Conservation (phyloP, 148 eudicot species). For the Silene uniflora region DNA sequence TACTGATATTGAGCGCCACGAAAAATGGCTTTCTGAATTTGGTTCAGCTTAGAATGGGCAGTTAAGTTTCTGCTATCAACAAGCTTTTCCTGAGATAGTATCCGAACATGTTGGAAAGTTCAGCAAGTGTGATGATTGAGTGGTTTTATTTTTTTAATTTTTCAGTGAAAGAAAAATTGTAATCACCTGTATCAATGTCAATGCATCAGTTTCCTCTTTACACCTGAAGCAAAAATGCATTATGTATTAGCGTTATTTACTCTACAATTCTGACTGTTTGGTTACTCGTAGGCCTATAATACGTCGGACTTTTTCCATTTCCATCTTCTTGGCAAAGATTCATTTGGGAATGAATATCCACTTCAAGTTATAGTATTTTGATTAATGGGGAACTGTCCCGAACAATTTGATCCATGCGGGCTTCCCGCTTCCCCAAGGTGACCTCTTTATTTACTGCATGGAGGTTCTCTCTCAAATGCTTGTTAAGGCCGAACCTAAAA, state of each 20-base stretch:
- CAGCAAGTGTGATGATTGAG: conserved; percentile 1
- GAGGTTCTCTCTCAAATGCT: too few relatives aligned
- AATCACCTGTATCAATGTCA: conserved; percentile 8
- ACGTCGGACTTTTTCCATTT: too few relatives aligned
- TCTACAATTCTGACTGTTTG: conserved; percentile 8
- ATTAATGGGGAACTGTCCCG: too few relatives aligned
- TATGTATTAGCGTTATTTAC: conserved; percentile 10
- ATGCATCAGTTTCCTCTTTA: neutral
- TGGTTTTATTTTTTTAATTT: conserved; percentile 11
- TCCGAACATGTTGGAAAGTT: conserved; percentile 1
- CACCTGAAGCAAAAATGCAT: neutral
- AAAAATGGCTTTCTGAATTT: conserved; percentile 84
- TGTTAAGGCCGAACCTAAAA: too few relatives aligned
- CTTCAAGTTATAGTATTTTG: too few relatives aligned
- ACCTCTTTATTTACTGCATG: too few relatives aligned
- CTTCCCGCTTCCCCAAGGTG: too few relatives aligned
- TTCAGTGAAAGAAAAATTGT: neutral
- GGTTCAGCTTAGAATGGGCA: conserved; percentile 67
- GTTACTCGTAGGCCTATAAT: too few relatives aligned
- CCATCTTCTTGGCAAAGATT: too few relatives aligned
- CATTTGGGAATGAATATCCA: too few relatives aligned
- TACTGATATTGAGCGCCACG: conserved; percentile 82
- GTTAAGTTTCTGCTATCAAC: neutral
- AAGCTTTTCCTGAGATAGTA: neutral
- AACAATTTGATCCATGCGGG: too few relatives aligned